phyloP scores from a whole-genome alignment of 805 yeast genomes.

The Pichia phayaonensis region DNA sequence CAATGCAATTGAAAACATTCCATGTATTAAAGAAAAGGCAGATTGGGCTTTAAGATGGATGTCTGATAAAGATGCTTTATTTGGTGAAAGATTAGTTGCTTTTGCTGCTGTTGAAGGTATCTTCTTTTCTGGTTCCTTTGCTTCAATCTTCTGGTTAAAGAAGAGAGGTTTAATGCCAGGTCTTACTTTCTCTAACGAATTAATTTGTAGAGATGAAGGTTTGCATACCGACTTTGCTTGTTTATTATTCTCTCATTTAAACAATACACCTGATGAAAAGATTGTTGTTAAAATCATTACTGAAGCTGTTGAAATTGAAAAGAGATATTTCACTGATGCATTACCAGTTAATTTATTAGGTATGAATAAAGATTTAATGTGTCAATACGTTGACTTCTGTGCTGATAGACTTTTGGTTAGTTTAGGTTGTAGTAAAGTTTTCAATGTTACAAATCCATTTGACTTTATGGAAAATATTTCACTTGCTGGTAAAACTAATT shows the following conservation, averaged over 20 bases:
- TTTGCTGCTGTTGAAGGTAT: constrained; percentile 99
- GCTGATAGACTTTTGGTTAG: constrained; percentile 93
- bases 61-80: constrained; percentile 75
- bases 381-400: constrained; percentile 95
- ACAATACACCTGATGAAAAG: constrained; percentile 74
- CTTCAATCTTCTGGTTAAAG: constrained; percentile 97
- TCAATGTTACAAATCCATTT: constrained; percentile 87
- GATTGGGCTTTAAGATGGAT: constrained; percentile 99
- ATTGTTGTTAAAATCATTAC: constrained; percentile 82
- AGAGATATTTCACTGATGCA: constrained; percentile 91
- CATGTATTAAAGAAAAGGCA: constrained; percentile 94
- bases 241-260: constrained; percentile 83
- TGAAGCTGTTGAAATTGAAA: constrained; percentile 93
- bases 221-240: constrained; percentile 98
- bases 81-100: constrained; percentile 94
- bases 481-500: constrained; percentile 96
- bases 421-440: constrained; percentile 83
- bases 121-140: constrained; percentile 96
- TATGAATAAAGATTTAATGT: constrained; percentile 90
- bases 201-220: constrained; percentile 98
- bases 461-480: constrained; percentile 99
- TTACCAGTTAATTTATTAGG: constrained; percentile 89
- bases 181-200: constrained; percentile 93
- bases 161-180: constrained; percentile 99
- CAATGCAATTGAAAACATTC: constrained; percentile 94